Evolutionary conservation across 371 early-diverging fungal species (phyloP).

Genomic region (Mycotypha africana): DNA sequence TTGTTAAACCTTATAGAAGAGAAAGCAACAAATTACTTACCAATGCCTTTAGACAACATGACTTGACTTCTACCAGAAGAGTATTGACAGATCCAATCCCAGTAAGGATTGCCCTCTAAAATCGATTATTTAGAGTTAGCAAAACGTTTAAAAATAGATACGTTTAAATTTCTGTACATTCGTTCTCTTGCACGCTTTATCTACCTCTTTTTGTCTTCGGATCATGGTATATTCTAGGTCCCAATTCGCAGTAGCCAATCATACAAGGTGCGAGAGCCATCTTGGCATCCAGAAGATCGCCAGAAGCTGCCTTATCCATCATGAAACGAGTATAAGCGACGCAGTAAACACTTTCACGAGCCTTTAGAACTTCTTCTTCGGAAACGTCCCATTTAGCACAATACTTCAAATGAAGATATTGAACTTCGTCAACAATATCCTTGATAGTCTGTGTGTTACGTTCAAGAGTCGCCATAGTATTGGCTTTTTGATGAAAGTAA

Average conservation of each 20-base stretch:
- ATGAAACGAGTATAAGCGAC: constrained; percentile 82
- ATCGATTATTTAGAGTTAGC: not conserved
- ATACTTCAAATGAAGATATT: constrained; percentile 64
- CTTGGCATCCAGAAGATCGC: constrained; percentile 69
- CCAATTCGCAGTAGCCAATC: constrained; percentile 82
- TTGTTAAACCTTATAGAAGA: too few species aligned
- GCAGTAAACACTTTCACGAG: constrained; percentile 67
- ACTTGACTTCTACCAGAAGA: constrained; percentile 57
- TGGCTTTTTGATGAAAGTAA: too few species aligned
- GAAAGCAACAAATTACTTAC: constrained; percentile 21
- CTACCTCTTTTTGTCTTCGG: constrained; percentile 49
- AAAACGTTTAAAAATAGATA: too few species aligned
- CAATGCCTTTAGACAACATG: constrained; percentile 56
- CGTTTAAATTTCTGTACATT: too few species aligned
- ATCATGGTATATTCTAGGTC: constrained; percentile 55
- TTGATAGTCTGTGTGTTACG: too few species aligned
- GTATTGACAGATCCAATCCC: constrained; percentile 78
- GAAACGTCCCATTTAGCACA: constrained; percentile 71
- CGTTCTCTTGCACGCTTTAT: too few species aligned
- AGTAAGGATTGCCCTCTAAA: constrained; percentile 71
- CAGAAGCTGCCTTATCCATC: constrained; percentile 66
- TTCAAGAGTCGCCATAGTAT: too few species aligned
- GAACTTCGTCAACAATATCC: constrained; percentile 65
- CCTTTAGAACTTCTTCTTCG: constrained; percentile 57
- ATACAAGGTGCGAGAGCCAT: constrained; percentile 79